phyloP scores from a whole-genome alignment of 257 asterid species.

The Echium plantagineum region DNA sequence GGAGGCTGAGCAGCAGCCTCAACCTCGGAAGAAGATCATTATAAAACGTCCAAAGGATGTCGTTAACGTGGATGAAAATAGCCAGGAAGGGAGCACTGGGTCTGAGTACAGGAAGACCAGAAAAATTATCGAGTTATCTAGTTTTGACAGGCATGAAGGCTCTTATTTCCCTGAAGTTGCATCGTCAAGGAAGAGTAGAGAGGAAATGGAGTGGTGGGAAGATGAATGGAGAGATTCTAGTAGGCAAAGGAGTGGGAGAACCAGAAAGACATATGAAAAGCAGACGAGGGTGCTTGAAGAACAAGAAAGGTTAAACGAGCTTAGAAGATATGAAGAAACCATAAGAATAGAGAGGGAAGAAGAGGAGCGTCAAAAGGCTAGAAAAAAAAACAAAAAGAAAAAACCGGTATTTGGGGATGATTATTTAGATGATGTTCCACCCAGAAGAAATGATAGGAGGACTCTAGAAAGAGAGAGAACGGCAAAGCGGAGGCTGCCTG shows the following conservation, averaged over 20 bases:
- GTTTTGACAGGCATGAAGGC: constrained; percentile 42
- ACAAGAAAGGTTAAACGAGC: constrained; percentile 50
- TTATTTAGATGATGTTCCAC: constrained; percentile 56
- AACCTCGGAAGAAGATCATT: constrained; percentile 63
- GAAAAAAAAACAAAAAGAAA: constrained; percentile 66
- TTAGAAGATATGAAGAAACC: constrained; percentile 53
- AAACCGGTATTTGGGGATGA: constrained; percentile 50
- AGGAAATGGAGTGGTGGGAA: constrained; percentile 45
- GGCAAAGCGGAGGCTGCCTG: constrained; percentile 45
- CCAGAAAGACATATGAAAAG: constrained; percentile 33
- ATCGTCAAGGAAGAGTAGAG: constrained; percentile 48
- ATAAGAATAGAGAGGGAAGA: constrained; percentile 89
- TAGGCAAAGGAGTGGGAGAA: constrained; percentile 48
- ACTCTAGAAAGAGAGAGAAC: constrained; percentile 57
- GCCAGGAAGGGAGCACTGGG: constrained; percentile 85
- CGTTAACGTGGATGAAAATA: constrained; percentile 48
- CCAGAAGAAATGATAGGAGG: constrained; percentile 65
- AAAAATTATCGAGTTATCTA: constrained; percentile 63
- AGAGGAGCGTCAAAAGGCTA: constrained; percentile 64
- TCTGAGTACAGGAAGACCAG: constrained; percentile 67
- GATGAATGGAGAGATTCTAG: constrained; percentile 64
- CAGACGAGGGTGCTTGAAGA: constrained; percentile 48
- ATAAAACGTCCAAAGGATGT: constrained; percentile 75
- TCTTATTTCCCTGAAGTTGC: constrained; percentile 39
- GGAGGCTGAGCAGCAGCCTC: constrained; percentile 54